These are phyloP conservation scores for Zymoseptoria crescenta DNA, from an alignment of 2,329 filamentous ascomycete species.

Conservation along the genomic window DNA sequence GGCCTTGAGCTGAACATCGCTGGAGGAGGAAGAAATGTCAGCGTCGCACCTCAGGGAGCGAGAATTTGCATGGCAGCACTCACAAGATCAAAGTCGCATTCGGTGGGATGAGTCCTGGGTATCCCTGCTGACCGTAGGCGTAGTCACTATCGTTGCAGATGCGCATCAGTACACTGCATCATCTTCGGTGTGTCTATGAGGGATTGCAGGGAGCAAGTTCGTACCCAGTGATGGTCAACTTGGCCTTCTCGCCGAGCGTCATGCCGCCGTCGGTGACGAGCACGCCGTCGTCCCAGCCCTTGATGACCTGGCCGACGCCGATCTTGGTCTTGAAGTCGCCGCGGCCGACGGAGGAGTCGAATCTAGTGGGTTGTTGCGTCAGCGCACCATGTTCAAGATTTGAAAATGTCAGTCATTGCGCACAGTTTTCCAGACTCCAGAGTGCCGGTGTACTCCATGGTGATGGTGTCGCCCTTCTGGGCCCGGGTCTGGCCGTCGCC, in stretches of 20 bases:
- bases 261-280: constrained; percentile 49
- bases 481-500: constrained; percentile 59
- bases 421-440: constrained; percentile 70
- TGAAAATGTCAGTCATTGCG: too few species aligned
- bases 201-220: constrained; percentile 23
- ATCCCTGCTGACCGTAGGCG: constrained; percentile 60
- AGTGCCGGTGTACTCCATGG: constrained; percentile 87
- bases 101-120: constrained; percentile 67
- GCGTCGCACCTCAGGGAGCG: background rate
- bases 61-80: constrained; percentile 35
- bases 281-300: constrained; percentile 66
- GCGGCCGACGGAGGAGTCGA: constrained; percentile 76
- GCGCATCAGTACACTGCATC: background rate
- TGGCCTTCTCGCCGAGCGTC: constrained; percentile 85
- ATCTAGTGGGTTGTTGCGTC: constrained; percentile 47
- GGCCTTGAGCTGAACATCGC: constrained; percentile 61
- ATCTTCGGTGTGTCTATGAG: background rate
- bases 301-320: constrained; percentile 77
- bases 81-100: constrained; percentile 77
- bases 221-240: constrained; percentile 71
- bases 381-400: constrained; percentile 64
- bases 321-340: constrained; percentile 71
- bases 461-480: constrained; percentile 60
- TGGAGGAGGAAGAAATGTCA: constrained; percentile 26
- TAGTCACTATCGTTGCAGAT: constrained; percentile 44